Base-by-base conservation (phyloP, 2,329 filamentous ascomycete species). In the Sporothrix sp. region DNA sequence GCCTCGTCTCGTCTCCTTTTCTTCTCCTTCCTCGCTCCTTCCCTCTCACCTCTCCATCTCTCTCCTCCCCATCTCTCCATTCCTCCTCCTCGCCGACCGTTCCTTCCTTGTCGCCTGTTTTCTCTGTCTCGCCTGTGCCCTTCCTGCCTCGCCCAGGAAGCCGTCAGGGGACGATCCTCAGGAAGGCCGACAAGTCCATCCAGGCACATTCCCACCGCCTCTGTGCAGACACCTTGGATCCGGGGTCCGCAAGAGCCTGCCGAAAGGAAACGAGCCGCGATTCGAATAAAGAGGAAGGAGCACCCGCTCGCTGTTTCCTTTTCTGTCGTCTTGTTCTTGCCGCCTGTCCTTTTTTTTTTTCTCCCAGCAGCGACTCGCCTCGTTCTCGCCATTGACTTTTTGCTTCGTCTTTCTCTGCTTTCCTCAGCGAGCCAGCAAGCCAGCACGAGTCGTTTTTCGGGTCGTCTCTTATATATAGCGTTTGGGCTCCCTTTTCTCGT, bases 401-500 rank as follows among this genome's bases (percentile, higher is more conserved):
- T 23, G 16, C 36, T n/a, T 30, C 38, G 10, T 25, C 23, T 42
- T 28, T n/a, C n/a, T n/a, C n/a, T n/a, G n/a, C n/a, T n/a, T n/a
- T n/a, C n/a, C n/a, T n/a, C n/a, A n/a, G n/a, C n/a, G n/a, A n/a
- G n/a, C n/a, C n/a, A n/a, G n/a, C n/a, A n/a, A n/a, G n/a, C n/a
- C n/a, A n/a, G n/a, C n/a, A n/a, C n/a, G n/a, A n/a, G 18, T 32
- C 21, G 4, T 46, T 40, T 42, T 37, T 36, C 11, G 18, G 35
- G 38, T 43, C 28, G 20, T 25, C 21, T 38, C 44, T 28, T 48
- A n/a, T 51, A 48, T 54, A 50, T 50, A 46, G 33, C 28, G 35
- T 49, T 48, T 52, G 32, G 33, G 21, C 48, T 25, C 36, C 30
- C 23, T 27, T 30, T 37, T 40, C 20, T n/a, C n/a, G 27, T 21